These are phyloP conservation scores for Clavispora phyllophila DNA, from an alignment of 805 yeast genomes.

Conservation along the genomic window DNA sequence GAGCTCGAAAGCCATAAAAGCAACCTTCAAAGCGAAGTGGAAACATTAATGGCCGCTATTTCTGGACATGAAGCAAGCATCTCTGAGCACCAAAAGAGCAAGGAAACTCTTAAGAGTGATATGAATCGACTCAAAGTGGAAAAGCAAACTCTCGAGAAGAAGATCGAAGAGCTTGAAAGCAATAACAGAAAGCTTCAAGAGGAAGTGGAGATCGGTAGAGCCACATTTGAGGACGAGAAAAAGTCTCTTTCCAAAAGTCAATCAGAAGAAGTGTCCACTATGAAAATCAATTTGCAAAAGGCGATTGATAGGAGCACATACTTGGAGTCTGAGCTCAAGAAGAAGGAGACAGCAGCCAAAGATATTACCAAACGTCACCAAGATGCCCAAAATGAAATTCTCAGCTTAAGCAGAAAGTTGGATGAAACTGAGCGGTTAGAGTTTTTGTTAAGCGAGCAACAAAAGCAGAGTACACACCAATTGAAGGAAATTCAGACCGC, in stretches of 20 bases:
- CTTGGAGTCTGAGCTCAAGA: constrained; percentile 2
- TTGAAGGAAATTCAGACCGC: constrained; percentile 2
- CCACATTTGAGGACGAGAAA: neutral
- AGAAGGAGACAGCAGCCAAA: neutral
- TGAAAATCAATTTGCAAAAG: neutral
- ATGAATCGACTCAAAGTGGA: neutral
- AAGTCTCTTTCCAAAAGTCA: neutral
- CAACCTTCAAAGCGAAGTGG: neutral
- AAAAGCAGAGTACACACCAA: neutral
- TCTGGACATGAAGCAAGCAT: constrained; percentile 6
- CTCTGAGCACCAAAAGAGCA: neutral
- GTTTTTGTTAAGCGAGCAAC: neutral
- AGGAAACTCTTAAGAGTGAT: neutral
- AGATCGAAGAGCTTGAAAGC: neutral
- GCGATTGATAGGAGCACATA: constrained; percentile 1
- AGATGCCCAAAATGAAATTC: neutral
- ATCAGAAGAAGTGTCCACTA: neutral
- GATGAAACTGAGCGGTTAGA: neutral
- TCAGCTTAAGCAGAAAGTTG: neutral
- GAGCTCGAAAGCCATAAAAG: constrained; percentile 6
- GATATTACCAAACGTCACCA: neutral
- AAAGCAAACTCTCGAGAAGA: neutral
- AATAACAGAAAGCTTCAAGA: neutral
- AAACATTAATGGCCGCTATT: neutral
- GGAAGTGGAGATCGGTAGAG: neutral